Base-by-base conservation (phyloP, 495 filamentous ascomycete species). In the Tuber microsphaerosporum region DNA sequence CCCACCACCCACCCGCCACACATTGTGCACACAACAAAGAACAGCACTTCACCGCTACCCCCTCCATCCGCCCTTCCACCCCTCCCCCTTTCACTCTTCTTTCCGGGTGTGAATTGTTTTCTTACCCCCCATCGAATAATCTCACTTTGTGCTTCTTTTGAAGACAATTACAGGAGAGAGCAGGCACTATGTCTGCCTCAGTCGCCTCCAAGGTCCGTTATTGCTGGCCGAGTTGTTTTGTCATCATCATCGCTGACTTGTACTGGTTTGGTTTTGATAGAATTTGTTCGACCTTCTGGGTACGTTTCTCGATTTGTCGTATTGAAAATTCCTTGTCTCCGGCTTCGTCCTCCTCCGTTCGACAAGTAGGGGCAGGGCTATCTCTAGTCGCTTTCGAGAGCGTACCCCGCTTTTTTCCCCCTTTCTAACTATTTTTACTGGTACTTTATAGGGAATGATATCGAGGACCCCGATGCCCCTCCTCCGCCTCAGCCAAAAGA, bases 261-360 rank as follows among this genome's bases (percentile, higher is more conserved):
- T 79, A 75, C 41, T 82, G 20, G 31, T 46, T 46, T 20, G 78
- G 71, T 81, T 79, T 72, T 73, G 73, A 41, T 84, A 92, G 93
- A 96, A 96, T 87, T 88, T 89, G 77, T 96, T 90, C 88, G 92
- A 92, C 88, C 88, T 93, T 86, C 92, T 96, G 87, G 92, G 93
- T 95, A 91, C 83, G 85, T 85, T 83, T 74, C 20, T 45, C 46
- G 31, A 48, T 71, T 7, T 65, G 68, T 17, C 31, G 26, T 26
- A 65, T 65, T 31, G 44, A n/a, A 71, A 22, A 17, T 42, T 75
- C 26, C 69, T 51, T 51, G 45, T 44, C 12, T 26, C n/a, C 16
- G 31, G 20, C 26, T 22, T 8, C 19, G 14, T 41, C n/a, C 48
- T 56, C 16, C 20, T 42, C n/a, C 22, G n/a, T 45, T 31, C 42